These are phyloP conservation scores for Bipolaris bicolor DNA, from an alignment of 2,329 filamentous ascomycete species.

Conservation along the genomic window DNA sequence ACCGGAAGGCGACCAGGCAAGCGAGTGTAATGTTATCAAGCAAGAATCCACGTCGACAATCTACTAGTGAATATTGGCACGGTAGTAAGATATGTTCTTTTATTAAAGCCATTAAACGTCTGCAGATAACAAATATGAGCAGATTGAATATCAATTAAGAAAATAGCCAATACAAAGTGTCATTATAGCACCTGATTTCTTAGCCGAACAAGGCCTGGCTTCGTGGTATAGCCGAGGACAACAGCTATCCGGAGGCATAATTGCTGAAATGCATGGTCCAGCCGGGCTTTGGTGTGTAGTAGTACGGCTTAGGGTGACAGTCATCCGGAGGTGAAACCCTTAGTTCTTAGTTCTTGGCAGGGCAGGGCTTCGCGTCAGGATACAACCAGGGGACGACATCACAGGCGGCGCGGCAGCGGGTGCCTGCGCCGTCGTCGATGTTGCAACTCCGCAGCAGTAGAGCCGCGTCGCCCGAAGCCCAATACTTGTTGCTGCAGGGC, in stretches of 20 bases:
- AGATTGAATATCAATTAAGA: neutral
- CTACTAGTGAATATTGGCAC: no score
- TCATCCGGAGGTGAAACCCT: neutral
- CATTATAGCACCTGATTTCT: neutral
- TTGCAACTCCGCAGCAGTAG: neutral
- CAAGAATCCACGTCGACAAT: no score
- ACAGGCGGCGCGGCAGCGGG: neutral
- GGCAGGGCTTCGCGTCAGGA: neutral
- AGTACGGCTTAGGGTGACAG: neutral
- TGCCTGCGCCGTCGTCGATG: neutral
- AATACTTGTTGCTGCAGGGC: conserved; percentile 1
- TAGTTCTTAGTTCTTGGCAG: neutral
- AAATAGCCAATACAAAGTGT: neutral
- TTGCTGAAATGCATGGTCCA: no score
- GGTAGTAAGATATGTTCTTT: no score
- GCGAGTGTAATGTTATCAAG: no score
- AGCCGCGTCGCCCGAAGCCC: neutral
- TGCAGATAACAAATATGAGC: neutral
- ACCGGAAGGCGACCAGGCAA: no score
- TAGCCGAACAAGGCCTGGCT: neutral
- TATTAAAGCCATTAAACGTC: no score
- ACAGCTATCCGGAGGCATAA: neutral
- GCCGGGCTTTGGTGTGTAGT: no score
- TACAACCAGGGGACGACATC: conserved; percentile 1
- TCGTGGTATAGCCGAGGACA: neutral